Evolutionary conservation across 2,329 filamentous ascomycete genomes (phyloP), one percentile per base, ranked within the genome.

Genomic region (Apiospora pterosperma): DNA sequence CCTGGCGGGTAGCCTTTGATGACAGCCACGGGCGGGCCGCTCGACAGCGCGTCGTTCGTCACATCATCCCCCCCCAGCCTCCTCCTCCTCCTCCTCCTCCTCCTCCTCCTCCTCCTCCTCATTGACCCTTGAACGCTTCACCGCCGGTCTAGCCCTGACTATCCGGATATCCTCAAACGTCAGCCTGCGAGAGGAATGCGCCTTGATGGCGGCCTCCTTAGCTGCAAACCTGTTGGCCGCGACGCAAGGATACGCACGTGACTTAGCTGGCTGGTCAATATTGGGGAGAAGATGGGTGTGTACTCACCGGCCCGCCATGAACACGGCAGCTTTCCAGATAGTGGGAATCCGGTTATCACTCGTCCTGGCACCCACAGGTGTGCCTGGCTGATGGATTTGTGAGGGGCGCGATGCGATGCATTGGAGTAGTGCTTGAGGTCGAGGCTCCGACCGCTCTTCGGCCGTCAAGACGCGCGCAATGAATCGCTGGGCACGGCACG

Each of bases 191-290:
- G 85, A 82, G 1, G 85, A 81, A 68, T 91, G 86, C 2, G 91
- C 90, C 77, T 94, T 93, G 69, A 91, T 88, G 62, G 84, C 85
- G 1, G 91, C 91, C 76, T 93, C 92, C 73, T 93, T 93, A 8
- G 90, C 90, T 1, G 91, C 90, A 73, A 89, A 91, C 62, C 88
- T 86, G 60, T 12, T 23, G 38, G 38, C 19, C n/a, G n/a, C n/a
- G n/a, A n/a, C n/a, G n/a, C n/a, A n/a, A n/a, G n/a, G n/a, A n/a
- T n/a, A n/a, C n/a, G n/a, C n/a, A n/a, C n/a, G n/a, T n/a, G n/a
- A n/a, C 25, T 60, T 25, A 60, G 58, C 7, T 8, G 12, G 7
- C 39, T 34, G 2, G 19, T 8, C 39, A 28, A n/a, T 23, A 21
- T 12, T 19, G 38, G 10, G 31, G 23, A 2, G 16, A 36, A 36